These are phyloP conservation scores for Aspergillus campestris DNA, from an alignment of 495 filamentous ascomycete species.

Conservation along the genomic window DNA sequence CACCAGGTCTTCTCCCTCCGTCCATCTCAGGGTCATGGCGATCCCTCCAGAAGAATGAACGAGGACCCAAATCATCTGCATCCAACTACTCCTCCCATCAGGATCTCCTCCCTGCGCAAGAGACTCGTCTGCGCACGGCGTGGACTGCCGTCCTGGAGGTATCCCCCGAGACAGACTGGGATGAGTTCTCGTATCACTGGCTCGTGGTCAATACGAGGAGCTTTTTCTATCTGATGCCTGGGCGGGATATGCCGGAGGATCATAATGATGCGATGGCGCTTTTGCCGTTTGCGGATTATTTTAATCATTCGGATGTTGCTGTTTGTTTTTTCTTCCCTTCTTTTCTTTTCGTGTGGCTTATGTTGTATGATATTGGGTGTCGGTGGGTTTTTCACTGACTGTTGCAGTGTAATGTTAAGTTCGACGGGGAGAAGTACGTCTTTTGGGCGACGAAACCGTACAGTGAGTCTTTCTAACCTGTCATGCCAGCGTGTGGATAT, in stretches of 20 bases:
- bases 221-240: constrained; percentile 60
- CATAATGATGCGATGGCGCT: constrained; percentile 70
- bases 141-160: constrained; percentile 45
- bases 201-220: constrained; percentile 74
- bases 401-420: constrained; percentile 52
- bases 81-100: constrained; percentile 27
- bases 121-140: constrained; percentile 52
- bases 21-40: constrained; percentile 34
- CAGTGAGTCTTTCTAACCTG: constrained; percentile 21
- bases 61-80: constrained; percentile 10
- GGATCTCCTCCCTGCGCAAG: constrained; percentile 53
- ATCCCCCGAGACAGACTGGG: constrained; percentile 44
- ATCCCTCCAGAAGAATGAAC: constrained; percentile 13
- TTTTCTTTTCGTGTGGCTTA: constrained; percentile 1
- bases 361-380: neutral
- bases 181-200: constrained; percentile 64
- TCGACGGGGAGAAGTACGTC: constrained; percentile 50
- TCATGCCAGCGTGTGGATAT: neutral
- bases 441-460: constrained; percentile 50
- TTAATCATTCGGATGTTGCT: constrained; percentile 63
- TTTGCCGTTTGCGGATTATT: constrained; percentile 79
- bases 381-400: too few species aligned
- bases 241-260: constrained; percentile 39
- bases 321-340: constrained; percentile 17
- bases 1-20: constrained; percentile 25